phyloP scores from a whole-genome alignment of 305 asterid genomes.

The Fraxinus platypoda region DNA sequence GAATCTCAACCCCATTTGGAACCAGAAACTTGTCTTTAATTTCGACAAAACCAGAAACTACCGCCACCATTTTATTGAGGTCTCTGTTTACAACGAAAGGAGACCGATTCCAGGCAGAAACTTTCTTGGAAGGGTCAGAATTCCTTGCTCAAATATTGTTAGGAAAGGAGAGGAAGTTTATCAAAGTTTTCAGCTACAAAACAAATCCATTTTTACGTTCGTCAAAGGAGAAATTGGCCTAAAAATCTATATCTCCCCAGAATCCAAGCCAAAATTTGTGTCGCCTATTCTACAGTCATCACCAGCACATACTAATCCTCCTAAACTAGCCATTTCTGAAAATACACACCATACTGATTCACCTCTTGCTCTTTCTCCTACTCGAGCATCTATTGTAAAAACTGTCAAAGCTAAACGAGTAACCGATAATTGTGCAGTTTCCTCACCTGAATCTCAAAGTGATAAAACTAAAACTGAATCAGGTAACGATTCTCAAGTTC shows the following conservation, averaged over 20 bases:
- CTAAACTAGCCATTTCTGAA: slow-evolving; percentile 20
- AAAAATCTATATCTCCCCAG: slow-evolving; percentile 45
- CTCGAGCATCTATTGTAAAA: slow-evolving; percentile 25
- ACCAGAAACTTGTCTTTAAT: slow-evolving; percentile 52
- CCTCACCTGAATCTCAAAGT: slow-evolving; percentile 14
- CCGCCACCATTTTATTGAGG: slow-evolving; percentile 41
- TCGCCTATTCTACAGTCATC: background rate
- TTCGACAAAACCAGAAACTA: slow-evolving; percentile 33
- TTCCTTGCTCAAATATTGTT: slow-evolving; percentile 61
- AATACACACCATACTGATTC: slow-evolving; percentile 5
- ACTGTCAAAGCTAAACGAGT: slow-evolving; percentile 17
- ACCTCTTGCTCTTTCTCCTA: slow-evolving; percentile 17
- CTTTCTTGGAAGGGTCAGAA: slow-evolving; percentile 65
- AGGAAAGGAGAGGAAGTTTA: slow-evolving; percentile 63
- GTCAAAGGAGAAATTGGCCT: slow-evolving; percentile 70
- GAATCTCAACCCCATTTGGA: slow-evolving; percentile 51
- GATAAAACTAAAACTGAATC: slow-evolving; percentile 15
- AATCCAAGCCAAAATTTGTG: slow-evolving; percentile 29
- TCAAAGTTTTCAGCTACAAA: slow-evolving; percentile 58
- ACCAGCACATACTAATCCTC: slow-evolving; percentile 19
- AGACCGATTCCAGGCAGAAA: slow-evolving; percentile 44
- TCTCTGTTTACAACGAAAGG: slow-evolving; percentile 62
- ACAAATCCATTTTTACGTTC: slow-evolving; percentile 43
- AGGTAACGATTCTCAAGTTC: slow-evolving; percentile 2
- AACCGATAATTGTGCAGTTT: slow-evolving; percentile 15